Evolutionary conservation across 768 basidiomycete species (phyloP), one percentile per base, ranked within the genome.

Genomic region (Phlebiopsis flavidoalba): DNA sequence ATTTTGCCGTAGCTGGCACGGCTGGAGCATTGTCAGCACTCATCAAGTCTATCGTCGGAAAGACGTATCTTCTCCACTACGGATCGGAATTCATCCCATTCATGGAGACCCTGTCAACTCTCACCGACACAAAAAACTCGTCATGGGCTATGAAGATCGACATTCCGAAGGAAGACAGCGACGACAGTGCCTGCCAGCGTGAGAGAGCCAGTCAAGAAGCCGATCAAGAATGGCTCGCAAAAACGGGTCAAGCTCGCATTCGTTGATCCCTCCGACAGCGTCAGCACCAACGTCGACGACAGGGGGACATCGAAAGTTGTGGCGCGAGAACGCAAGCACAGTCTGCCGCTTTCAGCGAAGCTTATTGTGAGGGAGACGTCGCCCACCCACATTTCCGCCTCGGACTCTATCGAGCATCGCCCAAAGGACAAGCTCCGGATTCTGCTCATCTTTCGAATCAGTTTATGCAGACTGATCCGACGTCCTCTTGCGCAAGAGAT

Each of bases 401-500:
- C 49, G 11, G 73, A 65, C 52, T 63, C 74, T 26, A 61, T 70
- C 10, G 82, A 84, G 37, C 71, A 75, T 36, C 73, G 80, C 6
- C 71, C 80, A 45, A 86, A 85, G 68, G 80, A 83, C 31, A 80
- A 85, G 19, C 71, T 91, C 35, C 87, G 83, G 70, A 84, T 86
- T 48, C 79, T 93, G 19, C 74, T 78, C 40, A 74, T 63, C 72
- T 87, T 49, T 82, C 88, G 8, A 73, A 82, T 57, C 84, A 85
- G 56, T 71, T 93, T 6, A 75, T 82, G 63, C 71, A 70, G 21
- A 72, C 79, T 15, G 87, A 89, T 62, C 76, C 88, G 5, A 79
- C 78, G 21, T 84, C 86, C n/a, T 22, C 83, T 96, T 62, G 94
- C 94, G 0, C 83, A 91, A 65, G 92, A 95, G 74, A 91, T 97